Evolutionary conservation across 129 eudicot genomes (phyloP).

Genomic region (Escallonia rubra): DNA sequence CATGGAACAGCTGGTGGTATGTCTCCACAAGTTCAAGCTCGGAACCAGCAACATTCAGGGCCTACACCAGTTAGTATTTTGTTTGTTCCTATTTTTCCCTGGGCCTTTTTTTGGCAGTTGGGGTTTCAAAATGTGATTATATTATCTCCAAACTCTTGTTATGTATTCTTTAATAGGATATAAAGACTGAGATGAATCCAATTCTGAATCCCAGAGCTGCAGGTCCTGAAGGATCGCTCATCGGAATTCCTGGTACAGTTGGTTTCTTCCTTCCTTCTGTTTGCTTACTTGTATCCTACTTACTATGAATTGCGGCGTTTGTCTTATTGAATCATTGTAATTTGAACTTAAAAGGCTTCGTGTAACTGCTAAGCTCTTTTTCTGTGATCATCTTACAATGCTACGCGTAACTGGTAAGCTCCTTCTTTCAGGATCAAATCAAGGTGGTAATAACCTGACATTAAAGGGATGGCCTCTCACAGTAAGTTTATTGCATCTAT

Average conservation of each 20-base stretch:
- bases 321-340: not conserved
- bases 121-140: not conserved
- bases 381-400: not conserved
- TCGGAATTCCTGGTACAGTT: conserved; percentile 84
- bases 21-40: conserved; percentile 86
- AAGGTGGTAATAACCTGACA: conserved; percentile 85
- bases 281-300: not conserved
- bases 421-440: conserved; percentile 75
- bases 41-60: conserved; percentile 88
- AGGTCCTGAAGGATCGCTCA: conserved; percentile 84
- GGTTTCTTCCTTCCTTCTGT: not conserved
- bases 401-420: conserved; percentile 7
- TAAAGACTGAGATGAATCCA: conserved; percentile 86
- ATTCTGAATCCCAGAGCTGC: conserved; percentile 76
- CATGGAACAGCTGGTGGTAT: conserved; percentile 84
- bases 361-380: not conserved
- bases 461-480: conserved; percentile 99
- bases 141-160: not conserved
- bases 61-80: conserved; percentile 62
- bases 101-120: not conserved
- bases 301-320: not conserved
- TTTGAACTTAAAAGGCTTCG: not conserved
- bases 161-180: conserved; percentile 48
- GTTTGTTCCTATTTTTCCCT: not conserved
- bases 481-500: conserved; percentile 36